Percentiles rank a stretch among this genome's conserved stretches.
These are phyloP conservation scores for Trichosporon sp. DNA, from an alignment of 1,284 basidiomycete species.

Conservation along the genomic window DNA sequence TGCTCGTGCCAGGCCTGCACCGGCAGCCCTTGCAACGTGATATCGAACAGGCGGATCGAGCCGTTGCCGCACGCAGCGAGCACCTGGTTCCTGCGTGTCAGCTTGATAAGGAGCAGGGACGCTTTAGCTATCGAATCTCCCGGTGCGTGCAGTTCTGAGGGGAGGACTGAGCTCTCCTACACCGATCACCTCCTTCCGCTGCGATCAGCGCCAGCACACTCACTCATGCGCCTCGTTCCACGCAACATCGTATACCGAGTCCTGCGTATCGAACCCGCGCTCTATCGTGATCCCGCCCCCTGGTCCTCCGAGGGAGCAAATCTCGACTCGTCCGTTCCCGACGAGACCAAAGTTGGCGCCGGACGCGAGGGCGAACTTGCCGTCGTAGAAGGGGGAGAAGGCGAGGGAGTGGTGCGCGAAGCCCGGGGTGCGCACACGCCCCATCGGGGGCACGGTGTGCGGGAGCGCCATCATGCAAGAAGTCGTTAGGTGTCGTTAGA, in stretches of 20 bases:
- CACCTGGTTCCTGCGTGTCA: slow-evolving; percentile 66
- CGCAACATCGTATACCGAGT: slow-evolving; percentile 86
- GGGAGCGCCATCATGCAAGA: neutral
- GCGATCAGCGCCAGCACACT: slow-evolving; percentile 41
- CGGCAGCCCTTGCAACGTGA: slow-evolving; percentile 72
- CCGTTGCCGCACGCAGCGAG: slow-evolving; percentile 89
- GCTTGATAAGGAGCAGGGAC: neutral
- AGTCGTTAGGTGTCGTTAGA: neutral
- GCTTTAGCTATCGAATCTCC: too few species aligned
- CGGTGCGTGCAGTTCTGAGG: too few species aligned
- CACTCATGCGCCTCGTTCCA: slow-evolving; percentile 93
- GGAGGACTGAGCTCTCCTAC: too few species aligned
- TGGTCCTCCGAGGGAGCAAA: slow-evolving; percentile 45
- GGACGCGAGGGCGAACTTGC: slow-evolving; percentile 79
- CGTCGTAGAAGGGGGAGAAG: slow-evolving; percentile 90
- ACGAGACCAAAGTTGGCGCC: slow-evolving; percentile 94
- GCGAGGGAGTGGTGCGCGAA: slow-evolving; percentile 86
- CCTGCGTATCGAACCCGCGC: slow-evolving; percentile 85
- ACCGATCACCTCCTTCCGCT: too few species aligned
- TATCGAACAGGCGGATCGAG: slow-evolving; percentile 87
- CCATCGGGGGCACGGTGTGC: slow-evolving; percentile 23
- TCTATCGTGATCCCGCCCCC: neutral
- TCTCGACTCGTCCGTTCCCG: slow-evolving; percentile 84
- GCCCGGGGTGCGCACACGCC: slow-evolving; percentile 64
- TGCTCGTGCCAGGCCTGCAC: slow-evolving; percentile 94